Conservation (phyloP, 345 rosid genomes). For the Pistacia vera region DNA sequence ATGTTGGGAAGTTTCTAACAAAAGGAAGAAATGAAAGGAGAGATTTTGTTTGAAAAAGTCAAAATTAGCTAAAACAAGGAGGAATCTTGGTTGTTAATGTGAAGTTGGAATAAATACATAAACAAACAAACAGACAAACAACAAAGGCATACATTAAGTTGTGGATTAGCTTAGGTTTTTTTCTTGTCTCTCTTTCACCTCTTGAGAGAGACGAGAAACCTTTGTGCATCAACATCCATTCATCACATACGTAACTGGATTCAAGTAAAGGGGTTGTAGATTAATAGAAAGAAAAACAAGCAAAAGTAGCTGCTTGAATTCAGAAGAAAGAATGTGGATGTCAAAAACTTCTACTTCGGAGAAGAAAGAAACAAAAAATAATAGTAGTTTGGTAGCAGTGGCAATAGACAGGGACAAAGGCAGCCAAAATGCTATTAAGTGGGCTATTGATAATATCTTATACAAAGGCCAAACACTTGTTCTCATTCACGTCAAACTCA, state of each 20-base stretch:
- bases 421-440: slow-evolving; percentile 87
- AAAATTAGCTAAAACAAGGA: slow-evolving; percentile 21
- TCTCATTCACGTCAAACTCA: slow-evolving; percentile 77
- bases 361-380: slow-evolving; percentile 34
- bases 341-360: slow-evolving; percentile 35
- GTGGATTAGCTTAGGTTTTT: neutral
- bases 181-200: slow-evolving; percentile 18
- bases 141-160: neutral
- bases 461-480: slow-evolving; percentile 62
- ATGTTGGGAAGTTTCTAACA: slow-evolving; percentile 15
- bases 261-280: neutral
- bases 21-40: neutral
- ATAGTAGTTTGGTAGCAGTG: slow-evolving; percentile 79
- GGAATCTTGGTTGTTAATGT: neutral
- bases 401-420: slow-evolving; percentile 81
- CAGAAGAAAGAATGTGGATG: slow-evolving; percentile 42
- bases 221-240: neutral
- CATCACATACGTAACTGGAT: no score
- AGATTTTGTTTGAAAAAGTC: slow-evolving; percentile 15
- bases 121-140: neutral
- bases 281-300: neutral
- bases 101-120: slow-evolving; percentile 3
- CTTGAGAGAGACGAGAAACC: slow-evolving; percentile 16
- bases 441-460: slow-evolving; percentile 73
- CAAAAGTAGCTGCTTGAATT: neutral